These are phyloP conservation scores for Aspergillus hancockii DNA, from an alignment of 495 filamentous ascomycete genomes.

Conservation along the genomic window DNA sequence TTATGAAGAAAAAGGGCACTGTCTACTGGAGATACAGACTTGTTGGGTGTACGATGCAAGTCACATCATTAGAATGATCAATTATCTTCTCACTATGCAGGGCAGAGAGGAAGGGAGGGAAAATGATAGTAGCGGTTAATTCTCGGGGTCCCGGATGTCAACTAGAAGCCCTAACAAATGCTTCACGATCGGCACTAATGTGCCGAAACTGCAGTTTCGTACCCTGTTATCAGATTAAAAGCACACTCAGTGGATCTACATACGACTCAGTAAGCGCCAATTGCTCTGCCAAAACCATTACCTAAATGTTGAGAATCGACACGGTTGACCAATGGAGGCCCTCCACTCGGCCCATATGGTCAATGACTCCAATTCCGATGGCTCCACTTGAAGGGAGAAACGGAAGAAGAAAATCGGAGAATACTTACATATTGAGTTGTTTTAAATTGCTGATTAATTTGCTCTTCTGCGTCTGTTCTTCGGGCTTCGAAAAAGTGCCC, in stretches of 20 bases:
- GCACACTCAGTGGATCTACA: neutral
- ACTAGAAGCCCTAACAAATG: neutral
- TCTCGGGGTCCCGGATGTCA: neutral
- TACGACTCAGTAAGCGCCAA: neutral
- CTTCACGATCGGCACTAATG: slow-evolving; percentile 1
- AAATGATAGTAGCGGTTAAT: neutral
- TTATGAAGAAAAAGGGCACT: no score
- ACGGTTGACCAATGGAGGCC: neutral
- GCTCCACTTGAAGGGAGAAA: neutral
- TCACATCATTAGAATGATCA: no score
- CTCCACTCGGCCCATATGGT: neutral
- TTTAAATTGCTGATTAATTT: no score
- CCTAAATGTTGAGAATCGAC: neutral
- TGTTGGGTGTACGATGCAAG: no score
- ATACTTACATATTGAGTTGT: no score
- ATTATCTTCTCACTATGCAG: neutral
- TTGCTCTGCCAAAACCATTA: neutral
- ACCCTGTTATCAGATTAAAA: neutral
- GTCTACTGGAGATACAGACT: no score
- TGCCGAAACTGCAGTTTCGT: neutral
- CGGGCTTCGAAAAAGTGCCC: neutral
- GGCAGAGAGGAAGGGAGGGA: neutral
- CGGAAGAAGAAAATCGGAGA: neutral
- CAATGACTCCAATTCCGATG: neutral
- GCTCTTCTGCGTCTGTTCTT: neutral